Evolutionary conservation across 2,329 filamentous ascomycete species (phyloP), one percentile per base, ranked within the genome.

Genomic region (Epichloe typhina): DNA sequence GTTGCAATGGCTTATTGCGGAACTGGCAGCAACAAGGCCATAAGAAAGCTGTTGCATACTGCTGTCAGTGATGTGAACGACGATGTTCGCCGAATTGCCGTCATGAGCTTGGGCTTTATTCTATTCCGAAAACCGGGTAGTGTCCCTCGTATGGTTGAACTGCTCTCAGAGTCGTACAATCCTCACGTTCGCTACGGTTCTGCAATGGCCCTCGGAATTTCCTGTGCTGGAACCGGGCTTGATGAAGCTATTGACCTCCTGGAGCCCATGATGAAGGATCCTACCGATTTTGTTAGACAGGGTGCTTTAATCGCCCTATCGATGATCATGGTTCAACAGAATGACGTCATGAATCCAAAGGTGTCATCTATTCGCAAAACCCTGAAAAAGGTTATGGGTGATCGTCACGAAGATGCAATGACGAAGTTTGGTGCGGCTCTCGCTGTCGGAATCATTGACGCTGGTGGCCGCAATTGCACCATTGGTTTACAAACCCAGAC

Each of bases 241-340:
- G 89, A 95, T 55, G 93, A 98, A 70, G 93, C 94, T 21, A 93
- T 97, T 55, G 93, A 98, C 62, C 77, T 98, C 17, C 77, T 98
- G 4, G 93, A 98, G 72, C 93, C 93, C 17, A 98, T 98, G 93
- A 90, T 96, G 74, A 98, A 97, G 75, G 93, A 98, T 60, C 94
- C 93, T 7, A 95, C 90, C 52, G 93, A 98, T 71, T 98, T 98
- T 65, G 93, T 98, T 49, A 84, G 94, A 59, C 93, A 98, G 69
- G 93, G 94, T 64, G 91, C 93, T 40, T 75, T 97, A 56, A 97
- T 98, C 60, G 82, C 93, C 3, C 76, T 97, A 52, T 82, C 93
- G 53, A 98, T 98, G 93, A 95, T 98, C 61, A 84, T 98, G 77
- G 87, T 96, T n/a, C 93, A 98, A 71, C 93, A 97, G 67, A 98